Conservation (phyloP, 1,284 basidiomycete species). For the Butyriboletus appendiculatus region DNA sequence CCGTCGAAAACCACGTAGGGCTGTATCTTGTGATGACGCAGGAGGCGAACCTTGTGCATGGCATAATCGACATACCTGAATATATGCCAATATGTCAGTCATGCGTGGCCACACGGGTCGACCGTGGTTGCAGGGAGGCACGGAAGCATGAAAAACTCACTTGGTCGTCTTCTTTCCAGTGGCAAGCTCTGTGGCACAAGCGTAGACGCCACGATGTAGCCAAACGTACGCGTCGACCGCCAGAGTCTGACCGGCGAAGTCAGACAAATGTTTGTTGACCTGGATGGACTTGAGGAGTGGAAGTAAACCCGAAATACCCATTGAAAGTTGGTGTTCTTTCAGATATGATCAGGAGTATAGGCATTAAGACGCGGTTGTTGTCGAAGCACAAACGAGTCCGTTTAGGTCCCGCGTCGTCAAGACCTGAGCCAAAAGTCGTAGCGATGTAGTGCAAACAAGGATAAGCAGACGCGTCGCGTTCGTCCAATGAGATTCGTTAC, state of each 20-base stretch:
- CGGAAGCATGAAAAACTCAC: constrained; percentile 46
- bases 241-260: constrained; percentile 80
- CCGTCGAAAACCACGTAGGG: constrained; percentile 98
- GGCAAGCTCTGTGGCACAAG: constrained; percentile 90
- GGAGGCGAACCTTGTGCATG: constrained; percentile 88
- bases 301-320: constrained; percentile 95
- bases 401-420: not conserved
- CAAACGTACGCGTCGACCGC: constrained; percentile 94
- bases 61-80: constrained; percentile 92
- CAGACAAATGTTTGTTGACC: constrained; percentile 72
- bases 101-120: not conserved
- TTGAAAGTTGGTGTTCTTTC: constrained; percentile 31
- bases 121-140: not conserved
- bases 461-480: constrained; percentile 35
- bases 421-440: not conserved
- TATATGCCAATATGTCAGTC: constrained; percentile 7
- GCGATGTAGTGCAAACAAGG: constrained; percentile 22
- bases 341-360: not conserved
- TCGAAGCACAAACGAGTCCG: constrained; percentile 3
- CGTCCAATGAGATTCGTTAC: constrained; percentile 19
- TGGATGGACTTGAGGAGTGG: constrained; percentile 93
- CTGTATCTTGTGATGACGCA: constrained; percentile 82
- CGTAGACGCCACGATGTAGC: constrained; percentile 94
- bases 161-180: constrained; percentile 81
- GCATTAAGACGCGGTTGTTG: constrained; percentile 7